phyloP scores from a whole-genome alignment of 345 rosid species.

The Bretschneidera sinensis region DNA sequence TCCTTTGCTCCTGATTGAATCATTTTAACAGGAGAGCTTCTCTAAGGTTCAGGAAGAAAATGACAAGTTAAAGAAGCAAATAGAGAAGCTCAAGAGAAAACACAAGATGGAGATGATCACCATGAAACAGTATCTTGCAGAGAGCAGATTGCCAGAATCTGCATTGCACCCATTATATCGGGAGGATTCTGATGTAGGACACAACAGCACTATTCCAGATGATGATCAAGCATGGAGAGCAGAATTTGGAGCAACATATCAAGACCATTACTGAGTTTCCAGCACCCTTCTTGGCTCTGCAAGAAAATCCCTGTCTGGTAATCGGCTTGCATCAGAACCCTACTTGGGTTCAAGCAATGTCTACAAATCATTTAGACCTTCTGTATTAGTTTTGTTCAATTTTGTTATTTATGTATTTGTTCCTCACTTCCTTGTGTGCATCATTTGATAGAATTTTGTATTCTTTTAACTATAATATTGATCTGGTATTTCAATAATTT shows the following conservation, averaged over 20 bases:
- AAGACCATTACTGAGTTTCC: constrained; percentile 33
- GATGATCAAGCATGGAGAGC: constrained; percentile 97
- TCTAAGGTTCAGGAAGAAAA: constrained; percentile 52
- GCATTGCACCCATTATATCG: constrained; percentile 57
- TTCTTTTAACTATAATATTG: not conserved
- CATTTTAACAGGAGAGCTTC: constrained; percentile 59
- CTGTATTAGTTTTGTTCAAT: too few species aligned
- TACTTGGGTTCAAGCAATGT: constrained; percentile 17
- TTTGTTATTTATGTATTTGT: too few species aligned
- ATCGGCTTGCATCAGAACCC: constrained; percentile 8
- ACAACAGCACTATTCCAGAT: constrained; percentile 26
- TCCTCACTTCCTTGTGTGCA: not conserved
- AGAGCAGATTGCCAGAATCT: constrained; percentile 80
- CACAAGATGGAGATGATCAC: constrained; percentile 91
- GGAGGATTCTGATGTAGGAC: constrained; percentile 32
- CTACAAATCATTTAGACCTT: not conserved
- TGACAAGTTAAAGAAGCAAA: constrained; percentile 80
- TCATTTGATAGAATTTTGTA: not conserved
- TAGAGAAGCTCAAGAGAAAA: constrained; percentile 80
- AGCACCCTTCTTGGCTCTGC: too few species aligned
- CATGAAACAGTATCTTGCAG: constrained; percentile 76
- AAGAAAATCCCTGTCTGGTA: too few species aligned
- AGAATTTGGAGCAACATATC: constrained; percentile 88
- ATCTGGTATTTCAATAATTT: too few species aligned
- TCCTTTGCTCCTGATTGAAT: too few species aligned